Evolutionary conservation across 2,329 filamentous ascomycete species (phyloP).

Genomic region (Fonsecaea multimorphosa): DNA sequence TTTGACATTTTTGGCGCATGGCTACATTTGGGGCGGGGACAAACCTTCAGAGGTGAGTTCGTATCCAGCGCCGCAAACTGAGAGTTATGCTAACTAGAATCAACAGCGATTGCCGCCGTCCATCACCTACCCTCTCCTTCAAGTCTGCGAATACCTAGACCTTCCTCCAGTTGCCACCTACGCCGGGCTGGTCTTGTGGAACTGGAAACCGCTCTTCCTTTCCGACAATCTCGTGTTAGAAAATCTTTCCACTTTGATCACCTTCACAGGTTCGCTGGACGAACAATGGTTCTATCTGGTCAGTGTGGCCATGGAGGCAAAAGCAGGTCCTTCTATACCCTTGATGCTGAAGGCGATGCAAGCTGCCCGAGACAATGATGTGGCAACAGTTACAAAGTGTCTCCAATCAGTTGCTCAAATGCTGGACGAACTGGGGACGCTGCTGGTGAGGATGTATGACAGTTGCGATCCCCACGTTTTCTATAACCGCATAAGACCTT

Average conservation of each 20-base stretch:
- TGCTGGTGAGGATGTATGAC: conserved; percentile 91
- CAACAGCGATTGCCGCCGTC: conserved; percentile 74
- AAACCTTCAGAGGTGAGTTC: conserved; percentile 69
- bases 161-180: conserved; percentile 94
- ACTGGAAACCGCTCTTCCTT: conserved; percentile 89
- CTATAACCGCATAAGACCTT: conserved; percentile 94
- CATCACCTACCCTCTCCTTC: conserved; percentile 80
- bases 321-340: conserved; percentile 83
- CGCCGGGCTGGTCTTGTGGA: conserved; percentile 90
- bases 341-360: conserved; percentile 87
- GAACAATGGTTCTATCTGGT: conserved; percentile 99
- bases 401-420: conserved; percentile 85
- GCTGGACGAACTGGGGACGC: conserved; percentile 78
- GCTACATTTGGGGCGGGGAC: conserved; percentile 87
- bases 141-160: conserved; percentile 78
- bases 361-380: conserved; percentile 75
- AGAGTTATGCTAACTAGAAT: background rate
- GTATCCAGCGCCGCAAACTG: background rate
- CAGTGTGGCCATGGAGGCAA: conserved; percentile 92
- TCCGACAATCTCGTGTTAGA: conserved; percentile 83
- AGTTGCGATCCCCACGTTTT: conserved; percentile 93
- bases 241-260: conserved; percentile 85
- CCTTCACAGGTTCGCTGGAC: conserved; percentile 91
- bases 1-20: conserved; percentile 79
- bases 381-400: conserved; percentile 72